Evolutionary conservation across 495 filamentous ascomycete genomes (phyloP).

Genomic region (Neurospora sp.): DNA sequence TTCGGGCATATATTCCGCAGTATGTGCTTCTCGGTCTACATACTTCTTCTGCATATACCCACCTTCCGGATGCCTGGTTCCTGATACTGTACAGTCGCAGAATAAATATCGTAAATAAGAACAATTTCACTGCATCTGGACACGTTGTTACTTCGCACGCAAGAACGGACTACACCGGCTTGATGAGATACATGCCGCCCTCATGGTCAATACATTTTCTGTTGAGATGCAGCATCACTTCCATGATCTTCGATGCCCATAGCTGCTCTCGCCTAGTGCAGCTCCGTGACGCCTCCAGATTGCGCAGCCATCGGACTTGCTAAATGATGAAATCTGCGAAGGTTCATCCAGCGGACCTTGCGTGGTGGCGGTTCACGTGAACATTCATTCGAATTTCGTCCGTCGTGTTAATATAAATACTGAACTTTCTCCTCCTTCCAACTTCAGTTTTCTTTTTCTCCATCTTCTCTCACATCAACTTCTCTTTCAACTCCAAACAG

Average conservation of each 20-base stretch:
- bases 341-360: neutral
- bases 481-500: neutral
- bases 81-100: neutral
- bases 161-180: neutral
- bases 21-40: neutral
- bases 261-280: neutral
- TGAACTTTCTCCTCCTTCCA: neutral
- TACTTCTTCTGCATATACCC: neutral
- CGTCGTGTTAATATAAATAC: neutral
- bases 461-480: neutral
- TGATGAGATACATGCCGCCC: neutral
- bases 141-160: neutral
- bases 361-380: neutral
- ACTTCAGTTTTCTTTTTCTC: neutral
- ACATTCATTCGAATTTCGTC: neutral
- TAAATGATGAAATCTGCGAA: neutral
- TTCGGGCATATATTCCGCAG: neutral
- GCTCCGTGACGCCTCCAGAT: neutral
- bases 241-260: neutral
- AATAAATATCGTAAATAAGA: neutral
- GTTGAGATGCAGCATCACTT: neutral
- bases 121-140: neutral
- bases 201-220: neutral
- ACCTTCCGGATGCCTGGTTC: neutral
- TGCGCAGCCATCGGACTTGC: neutral